phyloP scores from a whole-genome alignment of 805 yeast species.

The Ogataea polymorpha region DNA sequence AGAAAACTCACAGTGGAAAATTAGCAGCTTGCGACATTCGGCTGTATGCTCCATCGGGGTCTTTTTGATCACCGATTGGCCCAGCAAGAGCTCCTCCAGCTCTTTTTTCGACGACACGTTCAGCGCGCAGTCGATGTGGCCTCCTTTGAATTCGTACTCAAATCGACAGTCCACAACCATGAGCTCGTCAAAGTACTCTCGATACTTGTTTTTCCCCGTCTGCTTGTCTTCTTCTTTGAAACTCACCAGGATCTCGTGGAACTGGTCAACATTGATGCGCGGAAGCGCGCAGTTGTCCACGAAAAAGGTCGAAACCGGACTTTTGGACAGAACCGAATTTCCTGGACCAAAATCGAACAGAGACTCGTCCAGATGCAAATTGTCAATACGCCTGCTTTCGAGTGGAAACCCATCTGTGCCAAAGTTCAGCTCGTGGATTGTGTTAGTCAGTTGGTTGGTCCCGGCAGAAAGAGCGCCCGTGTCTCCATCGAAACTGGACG shows the following conservation, averaged over 20 bases:
- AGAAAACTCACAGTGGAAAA: constrained; percentile 95
- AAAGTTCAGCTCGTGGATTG: constrained; percentile 20
- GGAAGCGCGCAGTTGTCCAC: constrained; percentile 63
- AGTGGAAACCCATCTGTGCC: background rate
- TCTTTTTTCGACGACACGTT: constrained; percentile 71
- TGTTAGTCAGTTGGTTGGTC: constrained; percentile 25
- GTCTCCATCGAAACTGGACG: constrained; percentile 9
- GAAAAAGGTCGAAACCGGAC: constrained; percentile 40
- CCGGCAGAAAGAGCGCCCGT: constrained; percentile 20
- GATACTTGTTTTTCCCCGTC: constrained; percentile 27
- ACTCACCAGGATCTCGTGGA: constrained; percentile 49
- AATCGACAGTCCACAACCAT: constrained; percentile 85
- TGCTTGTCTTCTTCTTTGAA: constrained; percentile 37
- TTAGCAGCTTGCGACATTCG: constrained; percentile 44
- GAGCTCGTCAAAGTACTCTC: constrained; percentile 50
- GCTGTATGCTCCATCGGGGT: constrained; percentile 26
- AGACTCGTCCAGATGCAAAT: constrained; percentile 15
- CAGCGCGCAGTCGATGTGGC: constrained; percentile 82
- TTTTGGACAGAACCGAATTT: constrained; percentile 27
- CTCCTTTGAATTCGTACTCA: constrained; percentile 88
- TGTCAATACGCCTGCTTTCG: background rate
- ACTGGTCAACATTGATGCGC: constrained; percentile 57
- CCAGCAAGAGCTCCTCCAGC: constrained; percentile 55
- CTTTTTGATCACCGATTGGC: constrained; percentile 16
- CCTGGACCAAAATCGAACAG: constrained; percentile 11